Percentiles rank a stretch among this genome's conserved stretches.
Conservation (phyloP, 176 grass and related monocot species). For the Eragrostis curvula region DNA sequence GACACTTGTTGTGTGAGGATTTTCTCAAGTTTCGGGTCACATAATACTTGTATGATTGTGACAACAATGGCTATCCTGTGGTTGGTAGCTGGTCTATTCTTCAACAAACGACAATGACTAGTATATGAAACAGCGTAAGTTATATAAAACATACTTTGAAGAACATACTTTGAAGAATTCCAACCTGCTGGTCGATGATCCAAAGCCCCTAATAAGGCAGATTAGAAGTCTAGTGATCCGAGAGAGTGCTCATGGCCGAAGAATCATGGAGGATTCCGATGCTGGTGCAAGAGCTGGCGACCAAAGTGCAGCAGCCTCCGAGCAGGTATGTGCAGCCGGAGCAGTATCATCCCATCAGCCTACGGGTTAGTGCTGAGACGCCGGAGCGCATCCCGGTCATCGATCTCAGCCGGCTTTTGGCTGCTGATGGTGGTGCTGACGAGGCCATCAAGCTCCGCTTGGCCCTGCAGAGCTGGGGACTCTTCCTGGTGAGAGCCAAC, state of each 20-base stretch:
- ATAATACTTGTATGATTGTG: too few relatives aligned
- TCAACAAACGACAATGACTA: too few relatives aligned
- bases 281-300: slow-evolving; percentile 39
- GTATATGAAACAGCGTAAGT: too few relatives aligned
- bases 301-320: slow-evolving; percentile 25
- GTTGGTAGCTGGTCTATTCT: too few relatives aligned
- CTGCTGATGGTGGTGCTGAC: slow-evolving; percentile 19
- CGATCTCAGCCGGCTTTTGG: slow-evolving; percentile 47
- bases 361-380: slow-evolving; percentile 17
- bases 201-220: too few relatives aligned
- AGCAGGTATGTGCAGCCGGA: slow-evolving; percentile 34
- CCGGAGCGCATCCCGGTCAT: slow-evolving; percentile 46
- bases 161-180: too few relatives aligned
- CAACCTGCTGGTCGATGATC: too few relatives aligned
- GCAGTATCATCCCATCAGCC: slow-evolving; percentile 29
- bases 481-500: not conserved
- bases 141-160: too few relatives aligned
- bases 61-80: too few relatives aligned
- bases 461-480: slow-evolving; percentile 56
- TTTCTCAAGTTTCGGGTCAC: too few relatives aligned
- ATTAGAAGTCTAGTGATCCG: too few relatives aligned
- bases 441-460: slow-evolving; percentile 53
- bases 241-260: slow-evolving; percentile 18
- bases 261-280: slow-evolving; percentile 43
- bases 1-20: too few relatives aligned